A percentile compares a stretch with the other conserved stretches of the same genome.
Evolutionary conservation across 768 basidiomycete genomes (phyloP).

Genomic region (Lyophyllum shimeji): DNA sequence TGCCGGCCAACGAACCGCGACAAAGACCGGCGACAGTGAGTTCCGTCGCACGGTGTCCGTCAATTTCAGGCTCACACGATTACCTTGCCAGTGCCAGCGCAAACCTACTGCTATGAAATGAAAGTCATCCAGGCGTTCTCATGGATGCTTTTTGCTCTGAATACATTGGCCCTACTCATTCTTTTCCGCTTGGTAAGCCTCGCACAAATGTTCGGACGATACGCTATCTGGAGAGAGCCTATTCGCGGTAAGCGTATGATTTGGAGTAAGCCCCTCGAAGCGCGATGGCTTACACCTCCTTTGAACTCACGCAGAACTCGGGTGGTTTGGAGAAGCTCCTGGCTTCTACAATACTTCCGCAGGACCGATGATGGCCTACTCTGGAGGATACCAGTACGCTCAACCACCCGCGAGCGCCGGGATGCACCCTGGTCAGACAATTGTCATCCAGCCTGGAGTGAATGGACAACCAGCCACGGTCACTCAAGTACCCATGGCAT

Average conservation of each 20-base stretch:
- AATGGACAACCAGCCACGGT: slow-evolving; percentile 62
- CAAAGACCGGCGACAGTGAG: slow-evolving; percentile 58
- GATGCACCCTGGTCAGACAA: slow-evolving; percentile 52
- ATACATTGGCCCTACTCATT: slow-evolving; percentile 49
- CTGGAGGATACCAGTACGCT: slow-evolving; percentile 26
- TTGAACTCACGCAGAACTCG: slow-evolving; percentile 48
- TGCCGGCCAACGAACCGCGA: slow-evolving; percentile 39
- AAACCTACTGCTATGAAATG: slow-evolving; percentile 74
- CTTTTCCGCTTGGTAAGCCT: slow-evolving; percentile 55
- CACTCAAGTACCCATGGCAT: slow-evolving; percentile 51
- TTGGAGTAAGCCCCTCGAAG: not conserved
- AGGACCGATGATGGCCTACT: slow-evolving; percentile 25
- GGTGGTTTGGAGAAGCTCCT: slow-evolving; percentile 75
- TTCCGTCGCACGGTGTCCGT: slow-evolving; percentile 4
- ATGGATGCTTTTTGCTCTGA: slow-evolving; percentile 63
- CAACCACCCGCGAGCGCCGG: slow-evolving; percentile 37
- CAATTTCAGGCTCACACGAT: slow-evolving; percentile 3
- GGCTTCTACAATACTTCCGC: slow-evolving; percentile 52
- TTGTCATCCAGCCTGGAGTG: slow-evolving; percentile 66
- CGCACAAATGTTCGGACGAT: slow-evolving; percentile 54
- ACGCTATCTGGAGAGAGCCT: slow-evolving; percentile 57
- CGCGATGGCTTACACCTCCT: not conserved
- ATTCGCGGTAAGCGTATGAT: slow-evolving; percentile 40
- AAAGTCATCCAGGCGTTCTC: slow-evolving; percentile 78
- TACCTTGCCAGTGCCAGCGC: slow-evolving; percentile 45